Evolutionary conservation across 495 filamentous ascomycete genomes (phyloP).

Genomic region (Cercophora samala): DNA sequence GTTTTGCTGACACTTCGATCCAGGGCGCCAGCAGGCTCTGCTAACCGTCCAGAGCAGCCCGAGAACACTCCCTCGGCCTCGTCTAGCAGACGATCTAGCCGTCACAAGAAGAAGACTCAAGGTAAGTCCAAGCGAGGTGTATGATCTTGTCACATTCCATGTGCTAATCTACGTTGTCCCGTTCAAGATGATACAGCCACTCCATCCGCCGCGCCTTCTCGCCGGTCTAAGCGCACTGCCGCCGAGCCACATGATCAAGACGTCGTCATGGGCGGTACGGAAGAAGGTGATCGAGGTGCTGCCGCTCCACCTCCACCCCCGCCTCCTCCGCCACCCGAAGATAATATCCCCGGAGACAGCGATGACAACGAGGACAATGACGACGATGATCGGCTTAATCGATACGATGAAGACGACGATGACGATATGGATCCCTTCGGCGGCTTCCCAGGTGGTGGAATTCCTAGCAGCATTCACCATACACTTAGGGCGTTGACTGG

Average conservation of each 20-base stretch:
- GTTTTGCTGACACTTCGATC: constrained; percentile 16
- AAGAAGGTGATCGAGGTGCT: constrained; percentile 59
- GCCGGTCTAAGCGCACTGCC: constrained; percentile 52
- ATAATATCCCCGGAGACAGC: constrained; percentile 49
- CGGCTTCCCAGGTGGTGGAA: constrained; percentile 64
- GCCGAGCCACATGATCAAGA: constrained; percentile 53
- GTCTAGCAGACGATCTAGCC: constrained; percentile 64
- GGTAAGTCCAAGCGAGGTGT: constrained; percentile 18
- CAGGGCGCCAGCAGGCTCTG: constrained; percentile 38
- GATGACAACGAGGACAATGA: constrained; percentile 50
- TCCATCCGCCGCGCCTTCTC: constrained; percentile 39
- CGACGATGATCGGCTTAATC: constrained; percentile 44
- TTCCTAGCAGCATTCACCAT: constrained; percentile 59
- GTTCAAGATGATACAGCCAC: constrained; percentile 19
- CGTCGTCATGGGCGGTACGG: constrained; percentile 54
- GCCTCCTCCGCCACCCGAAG: constrained; percentile 39
- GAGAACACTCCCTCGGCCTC: constrained; percentile 45
- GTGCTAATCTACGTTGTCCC: constrained; percentile 2
- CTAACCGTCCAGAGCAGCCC: constrained; percentile 32
- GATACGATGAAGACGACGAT: constrained; percentile 48
- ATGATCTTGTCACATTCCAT: not conserved
- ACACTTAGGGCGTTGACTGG: constrained; percentile 84
- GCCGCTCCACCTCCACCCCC: constrained; percentile 37
- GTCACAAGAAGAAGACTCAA: constrained; percentile 55
- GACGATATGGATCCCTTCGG: constrained; percentile 69